A percentile compares a stretch with the other conserved stretches of the same genome.
Conservation (phyloP, 805 yeast species). For the fission yeast (Schizosaccharomyces pombe) region ASM294v3 CU329670.1:4416001-4416500, state of each 20-base stretch:
- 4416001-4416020: constrained; percentile 61
- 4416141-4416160: constrained; percentile 94
- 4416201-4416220: constrained; percentile 95
- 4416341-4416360: constrained; percentile 90
- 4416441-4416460: constrained; percentile 78
- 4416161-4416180: constrained; percentile 90
- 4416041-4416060: constrained; percentile 95
- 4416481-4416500: constrained; percentile 98
- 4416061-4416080: constrained; percentile 23
- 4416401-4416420: too few species aligned
- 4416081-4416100: neutral
- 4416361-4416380: constrained; percentile 91
- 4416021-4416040: constrained; percentile 96
- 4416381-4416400: neutral
- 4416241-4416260: constrained; percentile 95
- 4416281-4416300: constrained; percentile 92
- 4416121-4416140: constrained; percentile 99
- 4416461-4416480: constrained; percentile 92
- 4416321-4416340: constrained; percentile 88
- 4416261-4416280: constrained; percentile 91
- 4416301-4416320: constrained; percentile 97
- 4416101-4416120: constrained; percentile 22
- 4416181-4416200: constrained; percentile 99
- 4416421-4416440: neutral
- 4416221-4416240: constrained; percentile 91